A percentile compares a stretch with the other conserved stretches of the same genome.
Conservation (phyloP, 441 rosid species). For the Erodium texanum region DNA sequence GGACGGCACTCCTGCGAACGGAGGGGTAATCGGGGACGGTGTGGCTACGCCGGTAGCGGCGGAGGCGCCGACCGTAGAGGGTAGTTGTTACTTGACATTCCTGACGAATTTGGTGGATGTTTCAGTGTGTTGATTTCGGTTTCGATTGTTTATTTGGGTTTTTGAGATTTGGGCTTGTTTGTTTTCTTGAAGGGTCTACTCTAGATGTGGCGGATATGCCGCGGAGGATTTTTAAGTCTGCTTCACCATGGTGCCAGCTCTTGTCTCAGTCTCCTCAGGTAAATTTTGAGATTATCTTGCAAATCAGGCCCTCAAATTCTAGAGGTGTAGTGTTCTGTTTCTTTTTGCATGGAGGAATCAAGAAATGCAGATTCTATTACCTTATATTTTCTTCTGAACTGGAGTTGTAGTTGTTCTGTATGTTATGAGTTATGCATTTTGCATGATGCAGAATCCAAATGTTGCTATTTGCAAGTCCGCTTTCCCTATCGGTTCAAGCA, state of each 20-base stretch:
- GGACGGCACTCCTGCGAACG: not conserved
- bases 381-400: not conserved
- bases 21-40: not conserved
- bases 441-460: slow-evolving; percentile 51
- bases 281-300: not conserved
- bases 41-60: not conserved
- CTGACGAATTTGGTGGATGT: not conserved
- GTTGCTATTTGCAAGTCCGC: slow-evolving; percentile 27
- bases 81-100: not conserved
- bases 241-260: slow-evolving; percentile 67
- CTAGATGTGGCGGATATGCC: slow-evolving; percentile 44
- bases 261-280: slow-evolving; percentile 84
- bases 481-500: slow-evolving; percentile 56
- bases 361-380: no score
- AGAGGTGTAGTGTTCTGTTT: no score
- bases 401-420: not conserved
- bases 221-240: slow-evolving; percentile 2
- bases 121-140: not conserved
- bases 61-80: not conserved
- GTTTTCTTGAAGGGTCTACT: slow-evolving; percentile 32
- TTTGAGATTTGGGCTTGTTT: slow-evolving; percentile 11
- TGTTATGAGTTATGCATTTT: slow-evolving; percentile 14
- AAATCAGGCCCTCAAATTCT: no score
- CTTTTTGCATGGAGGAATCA: no score
- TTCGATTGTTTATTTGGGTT: not conserved